A percentile compares a stretch with the other conserved stretches of the same genome.
phyloP scores from a whole-genome alignment of 148 eudicot genomes.

The Beta vulgaris region DNA sequence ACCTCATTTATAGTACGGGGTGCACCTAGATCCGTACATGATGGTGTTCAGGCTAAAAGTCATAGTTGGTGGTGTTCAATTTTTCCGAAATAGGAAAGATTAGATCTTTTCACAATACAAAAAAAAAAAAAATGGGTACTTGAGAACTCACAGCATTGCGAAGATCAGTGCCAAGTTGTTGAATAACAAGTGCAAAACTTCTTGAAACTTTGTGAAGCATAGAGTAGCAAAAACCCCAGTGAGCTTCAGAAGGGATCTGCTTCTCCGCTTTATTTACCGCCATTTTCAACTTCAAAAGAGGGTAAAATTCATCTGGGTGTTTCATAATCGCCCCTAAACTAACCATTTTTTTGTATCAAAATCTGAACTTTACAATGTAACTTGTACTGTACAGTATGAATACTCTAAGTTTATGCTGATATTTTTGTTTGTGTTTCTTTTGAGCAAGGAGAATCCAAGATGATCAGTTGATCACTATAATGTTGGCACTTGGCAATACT shows the following conservation, averaged over 20 bases:
- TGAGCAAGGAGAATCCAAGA: no score
- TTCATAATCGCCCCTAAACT: conserved; percentile 54
- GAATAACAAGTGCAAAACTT: conserved; percentile 83
- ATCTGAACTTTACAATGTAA: neutral
- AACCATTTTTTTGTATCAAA: conserved; percentile 49
- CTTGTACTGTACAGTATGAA: no score
- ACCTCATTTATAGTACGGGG: no score
- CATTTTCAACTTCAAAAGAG: conserved; percentile 74
- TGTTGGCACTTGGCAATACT: no score
- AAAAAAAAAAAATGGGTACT: neutral
- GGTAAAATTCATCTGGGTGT: conserved; percentile 86
- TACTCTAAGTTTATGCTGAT: no score
- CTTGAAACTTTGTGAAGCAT: conserved; percentile 93
- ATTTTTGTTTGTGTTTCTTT: no score
- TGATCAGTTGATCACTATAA: no score
- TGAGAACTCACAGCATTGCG: conserved; percentile 79
- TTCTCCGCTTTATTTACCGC: conserved; percentile 68
- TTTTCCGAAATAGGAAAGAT: no score
- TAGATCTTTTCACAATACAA: conserved; percentile 74
- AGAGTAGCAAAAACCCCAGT: conserved; percentile 83
- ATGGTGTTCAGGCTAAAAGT: no score
- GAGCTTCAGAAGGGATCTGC: conserved; percentile 79
- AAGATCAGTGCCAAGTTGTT: conserved; percentile 72
- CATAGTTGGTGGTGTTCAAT: no score
- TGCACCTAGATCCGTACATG: no score